Conservation (phyloP, 768 basidiomycete species). For the Boletus bicolor region DNA sequence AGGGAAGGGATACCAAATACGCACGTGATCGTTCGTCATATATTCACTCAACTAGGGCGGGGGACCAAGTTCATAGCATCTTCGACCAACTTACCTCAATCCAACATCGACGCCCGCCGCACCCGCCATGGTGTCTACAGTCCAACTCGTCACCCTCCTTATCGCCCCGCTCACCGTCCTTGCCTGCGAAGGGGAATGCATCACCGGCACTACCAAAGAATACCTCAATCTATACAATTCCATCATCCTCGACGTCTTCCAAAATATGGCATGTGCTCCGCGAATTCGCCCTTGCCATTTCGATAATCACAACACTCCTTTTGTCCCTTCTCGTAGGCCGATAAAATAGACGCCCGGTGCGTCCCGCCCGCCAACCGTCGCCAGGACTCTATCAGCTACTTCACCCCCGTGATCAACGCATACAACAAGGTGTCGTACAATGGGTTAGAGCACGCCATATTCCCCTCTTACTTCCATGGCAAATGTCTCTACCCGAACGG, state of each 20-base stretch:
- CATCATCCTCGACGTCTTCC: constrained; percentile 39
- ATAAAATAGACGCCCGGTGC: constrained; percentile 33
- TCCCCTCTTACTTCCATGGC: constrained; percentile 71
- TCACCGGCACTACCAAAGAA: constrained; percentile 53
- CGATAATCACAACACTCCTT: not conserved
- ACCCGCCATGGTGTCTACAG: constrained; percentile 18
- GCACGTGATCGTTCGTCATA: constrained; percentile 20
- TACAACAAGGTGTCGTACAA: constrained; percentile 46
- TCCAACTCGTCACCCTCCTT: constrained; percentile 25
- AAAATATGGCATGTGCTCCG: constrained; percentile 40
- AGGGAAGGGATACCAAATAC: constrained; percentile 5
- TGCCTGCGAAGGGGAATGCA: constrained; percentile 73
- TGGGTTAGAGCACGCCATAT: constrained; percentile 54
- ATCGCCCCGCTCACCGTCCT: constrained; percentile 37
- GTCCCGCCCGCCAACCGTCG: constrained; percentile 28
- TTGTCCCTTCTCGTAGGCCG: constrained; percentile 27
- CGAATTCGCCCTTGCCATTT: too few species aligned
- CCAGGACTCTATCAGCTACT: constrained; percentile 31
- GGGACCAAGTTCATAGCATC: not conserved
- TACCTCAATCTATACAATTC: constrained; percentile 49
- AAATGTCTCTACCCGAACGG: constrained; percentile 58
- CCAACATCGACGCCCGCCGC: constrained; percentile 8
- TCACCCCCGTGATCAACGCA: constrained; percentile 45
- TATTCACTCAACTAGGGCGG: not conserved
- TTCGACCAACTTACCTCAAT: not conserved